A percentile compares a stretch with the other conserved stretches of the same genome.
Conservation (phyloP, 352 stramenopile species). For the Pythium graminicola region DNA sequence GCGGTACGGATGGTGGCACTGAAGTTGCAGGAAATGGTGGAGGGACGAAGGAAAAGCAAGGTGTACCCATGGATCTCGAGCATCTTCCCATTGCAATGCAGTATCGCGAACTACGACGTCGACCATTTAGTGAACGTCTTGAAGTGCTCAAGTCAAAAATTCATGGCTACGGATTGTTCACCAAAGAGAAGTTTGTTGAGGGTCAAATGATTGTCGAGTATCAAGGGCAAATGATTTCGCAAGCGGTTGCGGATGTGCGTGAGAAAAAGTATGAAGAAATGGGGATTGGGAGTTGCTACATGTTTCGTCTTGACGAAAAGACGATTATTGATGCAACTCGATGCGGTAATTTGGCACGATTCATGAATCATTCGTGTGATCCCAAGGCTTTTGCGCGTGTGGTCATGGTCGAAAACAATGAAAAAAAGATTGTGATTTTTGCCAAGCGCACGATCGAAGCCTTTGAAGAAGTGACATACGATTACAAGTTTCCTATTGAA, state of each 20-base stretch:
- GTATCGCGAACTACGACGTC: constrained; percentile 89
- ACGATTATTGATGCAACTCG: constrained; percentile 94
- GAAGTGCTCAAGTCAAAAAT: constrained; percentile 92
- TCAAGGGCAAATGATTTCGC: constrained; percentile 90
- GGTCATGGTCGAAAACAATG: constrained; percentile 70
- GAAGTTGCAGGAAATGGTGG: neutral
- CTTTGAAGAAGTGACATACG: constrained; percentile 94
- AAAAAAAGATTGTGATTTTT: constrained; percentile 97
- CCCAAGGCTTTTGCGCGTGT: constrained; percentile 93
- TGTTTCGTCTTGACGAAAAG: constrained; percentile 95
- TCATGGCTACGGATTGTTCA: constrained; percentile 96
- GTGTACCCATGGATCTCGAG: constrained; percentile 68
- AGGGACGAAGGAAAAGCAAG: constrained; percentile 24
- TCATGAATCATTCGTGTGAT: constrained; percentile 96
- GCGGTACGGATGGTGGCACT: constrained; percentile 9
- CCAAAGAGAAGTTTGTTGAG: constrained; percentile 85
- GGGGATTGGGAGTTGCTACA: constrained; percentile 95
- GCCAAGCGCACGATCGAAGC: constrained; percentile 86
- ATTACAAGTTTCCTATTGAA: constrained; percentile 97
- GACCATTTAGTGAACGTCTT: constrained; percentile 87
- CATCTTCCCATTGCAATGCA: constrained; percentile 84
- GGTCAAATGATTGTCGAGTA: constrained; percentile 97
- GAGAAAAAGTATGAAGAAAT: constrained; percentile 92
- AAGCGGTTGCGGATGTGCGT: constrained; percentile 88
- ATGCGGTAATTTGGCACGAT: constrained; percentile 91